Evolutionary conservation across 2,329 filamentous ascomycete genomes (phyloP).

Genomic region (Trichoderma atrobrunneum): DNA sequence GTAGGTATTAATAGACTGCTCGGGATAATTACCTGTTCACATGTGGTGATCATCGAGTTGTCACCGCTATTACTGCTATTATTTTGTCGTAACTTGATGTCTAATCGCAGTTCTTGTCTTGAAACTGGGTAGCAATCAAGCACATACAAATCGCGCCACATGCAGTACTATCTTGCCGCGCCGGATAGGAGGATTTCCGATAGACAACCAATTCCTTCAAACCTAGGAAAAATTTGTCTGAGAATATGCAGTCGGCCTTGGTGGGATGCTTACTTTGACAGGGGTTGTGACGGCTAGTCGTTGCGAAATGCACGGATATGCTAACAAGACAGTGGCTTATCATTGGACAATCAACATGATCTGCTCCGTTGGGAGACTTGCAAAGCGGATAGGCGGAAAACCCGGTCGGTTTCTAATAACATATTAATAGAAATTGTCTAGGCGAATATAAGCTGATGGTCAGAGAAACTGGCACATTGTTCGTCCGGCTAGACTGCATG

Average conservation of each 20-base stretch:
- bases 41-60: neutral
- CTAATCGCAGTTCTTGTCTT: neutral
- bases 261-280: neutral
- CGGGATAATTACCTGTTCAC: neutral
- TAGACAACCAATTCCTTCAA: neutral
- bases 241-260: neutral
- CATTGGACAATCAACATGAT: neutral
- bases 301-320: neutral
- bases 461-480: neutral
- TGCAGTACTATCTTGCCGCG: neutral
- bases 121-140: neutral
- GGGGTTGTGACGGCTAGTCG: neutral
- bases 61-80: neutral
- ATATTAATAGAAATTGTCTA: neutral
- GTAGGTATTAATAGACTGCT: neutral
- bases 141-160: neutral
- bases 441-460: slow-evolving; percentile 1
- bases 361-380: neutral
- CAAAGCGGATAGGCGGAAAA: neutral
- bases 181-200: neutral
- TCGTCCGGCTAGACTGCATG: neutral
- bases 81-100: too few species aligned
- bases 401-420: neutral
- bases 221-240: neutral
- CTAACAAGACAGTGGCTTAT: neutral